These are phyloP conservation scores for Raffaelea arxii DNA, from an alignment of 2,329 filamentous ascomycete species.

Conservation along the genomic window DNA sequence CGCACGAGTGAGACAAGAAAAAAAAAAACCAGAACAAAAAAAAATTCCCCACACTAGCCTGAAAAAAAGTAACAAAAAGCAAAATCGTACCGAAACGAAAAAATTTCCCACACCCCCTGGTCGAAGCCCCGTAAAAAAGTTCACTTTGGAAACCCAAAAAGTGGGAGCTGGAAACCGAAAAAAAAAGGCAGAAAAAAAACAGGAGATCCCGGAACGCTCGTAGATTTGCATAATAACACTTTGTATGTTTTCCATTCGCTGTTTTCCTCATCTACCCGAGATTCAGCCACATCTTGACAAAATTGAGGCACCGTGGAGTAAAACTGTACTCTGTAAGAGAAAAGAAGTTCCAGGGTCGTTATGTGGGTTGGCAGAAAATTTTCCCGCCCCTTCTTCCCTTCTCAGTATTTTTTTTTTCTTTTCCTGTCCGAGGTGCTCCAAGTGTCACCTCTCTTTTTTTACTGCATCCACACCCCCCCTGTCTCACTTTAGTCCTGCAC, in stretches of 20 bases:
- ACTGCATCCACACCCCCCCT: slow-evolving; percentile 5
- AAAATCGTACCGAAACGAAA: slow-evolving; percentile 1
- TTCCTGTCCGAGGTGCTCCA: neutral
- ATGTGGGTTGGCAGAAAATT: neutral
- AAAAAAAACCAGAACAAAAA: slow-evolving; percentile 1
- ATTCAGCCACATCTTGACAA: too few relatives aligned
- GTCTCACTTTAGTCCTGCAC: slow-evolving; percentile 2
- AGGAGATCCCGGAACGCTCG: neutral
- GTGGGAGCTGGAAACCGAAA: neutral
- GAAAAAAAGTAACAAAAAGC: slow-evolving; percentile 1
- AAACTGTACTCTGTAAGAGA: neutral
- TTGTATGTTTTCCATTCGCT: neutral
- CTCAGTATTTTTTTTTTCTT: slow-evolving; percentile 3
- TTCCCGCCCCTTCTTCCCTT: slow-evolving; percentile 9
- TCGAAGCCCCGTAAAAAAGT: slow-evolving; percentile 5
- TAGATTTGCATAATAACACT: neutral
- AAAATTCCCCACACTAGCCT: slow-evolving; percentile 3
- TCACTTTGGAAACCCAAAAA: neutral
- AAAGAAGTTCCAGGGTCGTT: neutral
- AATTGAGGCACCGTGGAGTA: too few relatives aligned
- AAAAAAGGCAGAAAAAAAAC: slow-evolving; percentile 1
- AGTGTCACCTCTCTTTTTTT: neutral
- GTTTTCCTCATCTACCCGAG: neutral
- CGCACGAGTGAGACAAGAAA: slow-evolving; percentile 4
- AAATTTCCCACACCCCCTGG: slow-evolving; percentile 9